These are phyloP conservation scores for Erodium trifolium DNA, from an alignment of 441 rosid species.

Conservation along the genomic window DNA sequence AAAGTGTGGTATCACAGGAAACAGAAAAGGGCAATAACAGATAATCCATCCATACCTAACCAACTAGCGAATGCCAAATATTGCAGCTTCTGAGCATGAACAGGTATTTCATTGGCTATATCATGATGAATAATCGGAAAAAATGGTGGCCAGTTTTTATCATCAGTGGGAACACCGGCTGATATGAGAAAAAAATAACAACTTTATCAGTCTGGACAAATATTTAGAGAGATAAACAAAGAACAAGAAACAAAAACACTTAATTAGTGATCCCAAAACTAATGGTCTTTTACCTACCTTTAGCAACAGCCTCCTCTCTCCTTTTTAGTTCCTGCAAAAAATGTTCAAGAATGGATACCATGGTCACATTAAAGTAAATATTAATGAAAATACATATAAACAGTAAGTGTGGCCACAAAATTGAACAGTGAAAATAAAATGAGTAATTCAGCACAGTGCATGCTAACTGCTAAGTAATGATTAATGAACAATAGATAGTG, in stretches of 20 bases:
- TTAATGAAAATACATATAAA: neutral
- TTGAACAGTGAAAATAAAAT: neutral
- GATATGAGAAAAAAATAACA: slow-evolving; percentile 18
- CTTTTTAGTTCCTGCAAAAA: slow-evolving; percentile 64
- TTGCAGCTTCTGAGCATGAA: slow-evolving; percentile 78
- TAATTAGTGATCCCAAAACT: slow-evolving; percentile 7
- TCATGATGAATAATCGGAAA: slow-evolving; percentile 95
- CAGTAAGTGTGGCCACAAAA: neutral
- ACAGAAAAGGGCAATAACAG: neutral
- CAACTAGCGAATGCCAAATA: slow-evolving; percentile 94
- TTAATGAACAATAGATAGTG: neutral
- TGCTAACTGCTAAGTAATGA: neutral
- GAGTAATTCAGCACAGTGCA: neutral
- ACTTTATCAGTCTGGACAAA: neutral
- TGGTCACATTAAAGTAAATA: neutral
- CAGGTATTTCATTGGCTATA: slow-evolving; percentile 89
- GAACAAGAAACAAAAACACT: slow-evolving; percentile 11
- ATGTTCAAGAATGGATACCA: neutral
- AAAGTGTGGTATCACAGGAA: neutral
- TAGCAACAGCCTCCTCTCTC: slow-evolving; percentile 73
- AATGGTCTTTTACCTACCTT: slow-evolving; percentile 33
- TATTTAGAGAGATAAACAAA: neutral
- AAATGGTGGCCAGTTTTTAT: slow-evolving; percentile 88
- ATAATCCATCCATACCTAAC: slow-evolving; percentile 50
- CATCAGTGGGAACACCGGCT: slow-evolving; percentile 62